Percentiles rank a stretch among this genome's conserved stretches.
phyloP scores from a whole-genome alignment of 805 yeast species.

The Lipomyces mesembrius region DNA sequence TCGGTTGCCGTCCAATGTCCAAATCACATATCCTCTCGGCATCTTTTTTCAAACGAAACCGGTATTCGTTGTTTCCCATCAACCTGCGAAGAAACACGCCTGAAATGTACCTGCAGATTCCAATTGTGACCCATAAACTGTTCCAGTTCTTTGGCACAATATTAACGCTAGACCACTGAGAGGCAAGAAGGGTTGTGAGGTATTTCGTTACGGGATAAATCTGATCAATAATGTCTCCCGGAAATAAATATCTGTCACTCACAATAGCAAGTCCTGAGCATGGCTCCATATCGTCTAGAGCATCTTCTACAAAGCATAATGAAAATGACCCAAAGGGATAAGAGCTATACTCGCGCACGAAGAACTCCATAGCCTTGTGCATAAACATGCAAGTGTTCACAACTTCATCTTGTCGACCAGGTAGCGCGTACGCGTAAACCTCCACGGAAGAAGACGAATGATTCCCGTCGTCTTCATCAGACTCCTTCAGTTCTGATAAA shows the following conservation, averaged over 20 bases:
- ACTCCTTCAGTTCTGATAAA: conserved; percentile 52
- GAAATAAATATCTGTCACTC: conserved; percentile 66
- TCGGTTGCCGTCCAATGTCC: conserved; percentile 79
- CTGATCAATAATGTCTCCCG: conserved; percentile 78
- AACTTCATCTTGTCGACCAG: conserved; percentile 61
- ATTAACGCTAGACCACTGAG: conserved; percentile 93
- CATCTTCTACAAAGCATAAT: conserved; percentile 69
- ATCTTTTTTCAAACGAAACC: conserved; percentile 66
- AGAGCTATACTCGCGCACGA: conserved; percentile 86
- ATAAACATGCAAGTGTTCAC: conserved; percentile 76
- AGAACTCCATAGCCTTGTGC: conserved; percentile 78
- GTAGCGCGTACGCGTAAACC: conserved; percentile 61
- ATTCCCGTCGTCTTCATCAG: conserved; percentile 42
- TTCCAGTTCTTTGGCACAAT: conserved; percentile 78
- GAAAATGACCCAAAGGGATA: conserved; percentile 87
- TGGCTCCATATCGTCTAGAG: conserved; percentile 56
- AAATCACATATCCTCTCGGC: conserved; percentile 70
- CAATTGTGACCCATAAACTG: conserved; percentile 89
- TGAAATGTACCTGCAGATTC: conserved; percentile 84
- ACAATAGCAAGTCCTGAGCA: conserved; percentile 76
- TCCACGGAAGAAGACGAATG: conserved; percentile 46
- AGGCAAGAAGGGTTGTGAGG: conserved; percentile 71
- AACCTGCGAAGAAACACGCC: conserved; percentile 66
- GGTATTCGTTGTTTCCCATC: conserved; percentile 83
- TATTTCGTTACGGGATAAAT: conserved; percentile 69